Percentiles rank a stretch among this genome's conserved stretches.
phyloP scores from a whole-genome alignment of 257 asterid species.

The Nicotiana benthamiana region DNA sequence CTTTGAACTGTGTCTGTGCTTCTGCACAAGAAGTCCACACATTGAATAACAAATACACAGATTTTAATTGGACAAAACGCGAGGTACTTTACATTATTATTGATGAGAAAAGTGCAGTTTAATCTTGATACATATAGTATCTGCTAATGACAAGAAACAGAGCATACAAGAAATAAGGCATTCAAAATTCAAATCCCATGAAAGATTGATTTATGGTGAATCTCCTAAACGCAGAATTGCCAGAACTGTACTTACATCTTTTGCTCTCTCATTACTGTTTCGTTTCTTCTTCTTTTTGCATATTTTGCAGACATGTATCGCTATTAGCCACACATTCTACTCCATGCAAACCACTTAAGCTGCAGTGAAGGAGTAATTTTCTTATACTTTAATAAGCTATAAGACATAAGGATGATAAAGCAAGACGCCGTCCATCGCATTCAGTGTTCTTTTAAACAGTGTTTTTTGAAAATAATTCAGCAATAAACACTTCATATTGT shows the following conservation, averaged over 20 bases:
- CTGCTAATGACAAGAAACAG: not conserved
- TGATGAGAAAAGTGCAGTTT: not conserved
- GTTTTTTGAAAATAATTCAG: not conserved
- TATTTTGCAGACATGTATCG: not conserved
- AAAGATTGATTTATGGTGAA: not conserved
- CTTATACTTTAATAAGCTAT: no score
- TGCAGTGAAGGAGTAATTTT: no score
- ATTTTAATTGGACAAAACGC: no score
- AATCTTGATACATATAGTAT: no score
- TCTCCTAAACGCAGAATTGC: not conserved
- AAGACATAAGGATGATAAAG: no score
- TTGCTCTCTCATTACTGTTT: not conserved
- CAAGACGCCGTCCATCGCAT: not conserved
- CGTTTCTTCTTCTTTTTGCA: no score
- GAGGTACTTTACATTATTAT: not conserved
- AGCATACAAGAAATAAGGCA: not conserved
- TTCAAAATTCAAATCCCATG: not conserved
- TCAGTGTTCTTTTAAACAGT: not conserved
- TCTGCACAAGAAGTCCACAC: constrained; percentile 40
- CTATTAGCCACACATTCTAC: not conserved
- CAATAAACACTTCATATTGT: not conserved
- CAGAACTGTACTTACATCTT: not conserved
- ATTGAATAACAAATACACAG: not conserved
- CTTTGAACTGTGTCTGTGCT: constrained; percentile 76
- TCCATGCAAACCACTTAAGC: not conserved